A percentile compares a stretch with the other conserved stretches of the same genome.
Conservation (phyloP, 495 filamentous ascomycete genomes). For the Staphylotrichum tortipilum region DNA sequence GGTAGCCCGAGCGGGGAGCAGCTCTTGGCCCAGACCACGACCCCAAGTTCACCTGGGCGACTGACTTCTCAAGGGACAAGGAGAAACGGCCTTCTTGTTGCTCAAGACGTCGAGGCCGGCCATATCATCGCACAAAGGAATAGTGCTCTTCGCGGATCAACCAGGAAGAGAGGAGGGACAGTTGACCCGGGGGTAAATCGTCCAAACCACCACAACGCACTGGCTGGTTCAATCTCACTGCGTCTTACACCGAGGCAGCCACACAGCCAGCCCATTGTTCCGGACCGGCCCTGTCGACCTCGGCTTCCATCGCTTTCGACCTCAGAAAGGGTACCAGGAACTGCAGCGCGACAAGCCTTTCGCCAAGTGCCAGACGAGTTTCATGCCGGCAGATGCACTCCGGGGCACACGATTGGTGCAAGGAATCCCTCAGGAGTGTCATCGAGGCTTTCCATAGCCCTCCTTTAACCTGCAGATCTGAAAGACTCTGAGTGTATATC, state of each 20-base stretch:
- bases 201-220: not conserved
- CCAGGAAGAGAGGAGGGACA: not conserved
- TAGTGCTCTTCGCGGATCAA: not conserved
- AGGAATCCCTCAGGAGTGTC: not conserved
- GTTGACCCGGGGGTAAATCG: not conserved
- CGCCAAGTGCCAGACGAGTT: conserved; percentile 3
- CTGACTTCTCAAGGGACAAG: not conserved
- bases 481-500: not conserved
- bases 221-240: too few relatives aligned
- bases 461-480: not conserved
- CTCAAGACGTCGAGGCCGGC: not conserved
- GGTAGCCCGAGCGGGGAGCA: not conserved
- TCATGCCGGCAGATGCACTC: conserved; percentile 10
- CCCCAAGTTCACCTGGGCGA: not conserved
- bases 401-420: not conserved
- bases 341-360: not conserved
- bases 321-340: not conserved
- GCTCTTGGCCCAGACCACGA: not conserved
- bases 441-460: not conserved
- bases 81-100: not conserved
- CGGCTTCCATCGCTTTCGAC: not conserved
- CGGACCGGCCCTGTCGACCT: not conserved
- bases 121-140: not conserved
- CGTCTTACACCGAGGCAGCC: conserved; percentile 1
- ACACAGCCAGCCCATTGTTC: not conserved